phyloP scores from a whole-genome alignment of 2,329 filamentous ascomycete species.

The Fusarium veterinarium region DNA sequence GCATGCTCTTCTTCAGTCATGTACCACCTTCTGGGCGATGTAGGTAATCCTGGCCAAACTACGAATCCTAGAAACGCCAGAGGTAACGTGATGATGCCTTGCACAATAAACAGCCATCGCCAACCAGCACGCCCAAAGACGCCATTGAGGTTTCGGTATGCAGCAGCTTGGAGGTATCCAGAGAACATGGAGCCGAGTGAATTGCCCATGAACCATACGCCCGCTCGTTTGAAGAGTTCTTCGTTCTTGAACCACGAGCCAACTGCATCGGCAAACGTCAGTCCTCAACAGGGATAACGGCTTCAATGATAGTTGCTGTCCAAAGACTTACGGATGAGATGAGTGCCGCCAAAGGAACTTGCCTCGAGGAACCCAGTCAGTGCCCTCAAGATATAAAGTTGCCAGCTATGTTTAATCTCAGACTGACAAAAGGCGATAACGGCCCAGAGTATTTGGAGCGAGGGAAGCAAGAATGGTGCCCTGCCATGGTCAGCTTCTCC shows the following conservation, averaged over 20 bases:
- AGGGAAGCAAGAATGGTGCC: not conserved
- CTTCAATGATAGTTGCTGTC: fast-evolving
- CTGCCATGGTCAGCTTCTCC: fast-evolving
- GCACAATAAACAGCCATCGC: conserved; percentile 7
- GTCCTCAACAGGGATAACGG: fast-evolving
- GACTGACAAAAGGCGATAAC: not conserved
- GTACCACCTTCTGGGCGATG: not conserved
- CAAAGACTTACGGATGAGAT: not conserved
- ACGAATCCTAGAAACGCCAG: not conserved
- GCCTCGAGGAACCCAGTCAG: not conserved
- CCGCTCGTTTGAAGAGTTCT: conserved; percentile 10
- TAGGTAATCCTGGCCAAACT: not conserved
- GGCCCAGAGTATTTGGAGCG: not conserved
- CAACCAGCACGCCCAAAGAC: conserved; percentile 4
- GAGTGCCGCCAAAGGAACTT: not conserved
- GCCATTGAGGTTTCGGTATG: not conserved
- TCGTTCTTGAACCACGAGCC: conserved; percentile 8
- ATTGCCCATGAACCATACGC: conserved; percentile 5
- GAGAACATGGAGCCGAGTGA: conserved; percentile 2
- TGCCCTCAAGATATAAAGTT: not conserved
- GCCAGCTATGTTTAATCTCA: conserved; percentile 1
- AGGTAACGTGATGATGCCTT: not conserved
- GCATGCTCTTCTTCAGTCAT: not conserved
- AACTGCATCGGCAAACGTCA: fast-evolving
- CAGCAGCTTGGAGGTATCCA: not conserved